phyloP scores from a whole-genome alignment of 108 stramenopile genomes.

The Nitzschia sp. region DNA sequence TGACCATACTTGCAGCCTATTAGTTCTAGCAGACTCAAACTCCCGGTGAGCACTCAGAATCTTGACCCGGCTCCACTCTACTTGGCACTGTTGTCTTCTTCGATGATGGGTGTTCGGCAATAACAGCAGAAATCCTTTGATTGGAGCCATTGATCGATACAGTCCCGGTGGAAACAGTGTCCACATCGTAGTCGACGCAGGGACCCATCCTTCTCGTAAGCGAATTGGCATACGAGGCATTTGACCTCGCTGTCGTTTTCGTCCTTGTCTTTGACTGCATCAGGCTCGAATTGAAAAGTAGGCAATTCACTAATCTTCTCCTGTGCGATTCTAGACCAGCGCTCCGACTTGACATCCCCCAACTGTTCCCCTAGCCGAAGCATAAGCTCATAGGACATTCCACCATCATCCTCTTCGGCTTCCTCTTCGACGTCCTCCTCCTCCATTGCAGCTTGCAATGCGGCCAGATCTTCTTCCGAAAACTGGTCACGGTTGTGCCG shows the following conservation, averaged over 20 bases:
- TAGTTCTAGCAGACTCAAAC: no score
- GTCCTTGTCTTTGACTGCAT: conserved; percentile 37
- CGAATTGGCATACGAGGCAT: conserved; percentile 90
- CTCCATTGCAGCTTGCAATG: conserved; percentile 81
- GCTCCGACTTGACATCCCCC: conserved; percentile 86
- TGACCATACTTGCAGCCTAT: no score
- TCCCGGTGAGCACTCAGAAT: no score
- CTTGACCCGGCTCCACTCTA: no score
- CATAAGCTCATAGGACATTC: conserved; percentile 67
- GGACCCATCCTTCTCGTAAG: conserved; percentile 74
- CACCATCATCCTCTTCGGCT: conserved; percentile 36
- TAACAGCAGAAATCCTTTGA: conserved; percentile 89
- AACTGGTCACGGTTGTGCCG: conserved; percentile 66
- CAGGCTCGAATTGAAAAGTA: conserved; percentile 34
- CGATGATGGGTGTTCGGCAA: conserved; percentile 74
- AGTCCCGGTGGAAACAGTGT: conserved; percentile 89
- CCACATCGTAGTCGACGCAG: conserved; percentile 76
- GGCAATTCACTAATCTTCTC: conserved; percentile 60
- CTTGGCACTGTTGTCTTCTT: no score
- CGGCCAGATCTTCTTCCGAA: conserved; percentile 77
- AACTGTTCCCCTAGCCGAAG: conserved; percentile 75
- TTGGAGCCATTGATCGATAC: conserved; percentile 88
- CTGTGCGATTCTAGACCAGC: conserved; percentile 69
- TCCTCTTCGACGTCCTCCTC: conserved; percentile 48
- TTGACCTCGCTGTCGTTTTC: conserved; percentile 76